phyloP scores from a whole-genome alignment of 371 early-diverging fungal species.

The Amoeboaphelidium protococcarum region DNA sequence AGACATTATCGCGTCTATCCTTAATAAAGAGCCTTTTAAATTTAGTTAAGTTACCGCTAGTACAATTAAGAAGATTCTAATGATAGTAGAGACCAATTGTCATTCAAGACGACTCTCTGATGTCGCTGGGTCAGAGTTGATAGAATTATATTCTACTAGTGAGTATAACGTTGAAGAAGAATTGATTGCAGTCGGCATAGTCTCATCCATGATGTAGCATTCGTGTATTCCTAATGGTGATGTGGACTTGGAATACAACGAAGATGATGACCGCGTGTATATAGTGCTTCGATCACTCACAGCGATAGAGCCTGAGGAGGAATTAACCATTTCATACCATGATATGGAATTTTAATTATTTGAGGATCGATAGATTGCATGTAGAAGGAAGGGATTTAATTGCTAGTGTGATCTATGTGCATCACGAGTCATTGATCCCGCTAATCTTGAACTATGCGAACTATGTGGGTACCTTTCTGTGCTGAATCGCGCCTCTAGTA shows the following conservation, averaged over 20 bases:
- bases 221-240: not conserved
- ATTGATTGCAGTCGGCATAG: not conserved
- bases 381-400: not conserved
- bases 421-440: too few species aligned
- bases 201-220: not conserved
- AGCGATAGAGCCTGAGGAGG: not conserved
- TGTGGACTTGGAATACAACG: too few species aligned
- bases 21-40: not conserved
- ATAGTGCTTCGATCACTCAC: not conserved
- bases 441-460: too few species aligned
- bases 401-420: too few species aligned
- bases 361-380: not conserved
- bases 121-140: too few species aligned
- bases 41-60: not conserved
- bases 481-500: too few species aligned
- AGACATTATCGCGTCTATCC: not conserved
- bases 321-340: not conserved
- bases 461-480: too few species aligned
- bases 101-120: not conserved
- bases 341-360: not conserved
- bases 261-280: not conserved
- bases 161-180: not conserved
- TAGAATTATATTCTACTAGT: too few species aligned
- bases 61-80: not conserved
- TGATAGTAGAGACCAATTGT: not conserved